A percentile compares a stretch with the other conserved stretches of the same genome.
These are phyloP conservation scores for Blastobotrys elegans DNA, from an alignment of 1,139 yeast genomes.

Conservation along the genomic window DNA sequence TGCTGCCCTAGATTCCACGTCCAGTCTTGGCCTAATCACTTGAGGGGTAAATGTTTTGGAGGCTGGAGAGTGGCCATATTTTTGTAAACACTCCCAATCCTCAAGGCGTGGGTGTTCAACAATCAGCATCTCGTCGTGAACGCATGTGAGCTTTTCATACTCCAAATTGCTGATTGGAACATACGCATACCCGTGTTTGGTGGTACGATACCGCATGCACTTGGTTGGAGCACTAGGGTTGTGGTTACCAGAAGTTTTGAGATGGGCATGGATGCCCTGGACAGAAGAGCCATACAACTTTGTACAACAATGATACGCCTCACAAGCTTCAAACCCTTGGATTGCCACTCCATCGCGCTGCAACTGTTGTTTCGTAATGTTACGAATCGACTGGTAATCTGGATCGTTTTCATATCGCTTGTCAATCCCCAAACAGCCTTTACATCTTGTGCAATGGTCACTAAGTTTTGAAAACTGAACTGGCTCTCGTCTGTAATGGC, in stretches of 20 bases:
- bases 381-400: constrained; percentile 6
- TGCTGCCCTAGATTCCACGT: background rate
- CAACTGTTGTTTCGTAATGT: constrained; percentile 11
- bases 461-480: constrained; percentile 8
- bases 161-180: constrained; percentile 11
- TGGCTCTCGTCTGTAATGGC: constrained; percentile 13
- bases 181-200: constrained; percentile 13
- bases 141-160: constrained; percentile 9
- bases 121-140: constrained; percentile 10
- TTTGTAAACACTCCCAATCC: constrained; percentile 10
- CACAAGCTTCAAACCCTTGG: constrained; percentile 15
- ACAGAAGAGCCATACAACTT: constrained; percentile 11
- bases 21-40: background rate
- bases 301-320: constrained; percentile 11
- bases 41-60: background rate
- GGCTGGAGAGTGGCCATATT: background rate
- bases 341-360: constrained; percentile 12
- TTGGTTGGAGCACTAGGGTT: constrained; percentile 6
- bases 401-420: constrained; percentile 6
- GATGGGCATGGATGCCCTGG: constrained; percentile 12
- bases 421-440: constrained; percentile 10
- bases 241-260: constrained; percentile 9
- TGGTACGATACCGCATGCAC: constrained; percentile 13
- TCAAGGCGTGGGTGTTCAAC: constrained; percentile 5
- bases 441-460: constrained; percentile 11